These are phyloP conservation scores for Candida loeiensis DNA, from an alignment of 805 yeast species.

Conservation along the genomic window DNA sequence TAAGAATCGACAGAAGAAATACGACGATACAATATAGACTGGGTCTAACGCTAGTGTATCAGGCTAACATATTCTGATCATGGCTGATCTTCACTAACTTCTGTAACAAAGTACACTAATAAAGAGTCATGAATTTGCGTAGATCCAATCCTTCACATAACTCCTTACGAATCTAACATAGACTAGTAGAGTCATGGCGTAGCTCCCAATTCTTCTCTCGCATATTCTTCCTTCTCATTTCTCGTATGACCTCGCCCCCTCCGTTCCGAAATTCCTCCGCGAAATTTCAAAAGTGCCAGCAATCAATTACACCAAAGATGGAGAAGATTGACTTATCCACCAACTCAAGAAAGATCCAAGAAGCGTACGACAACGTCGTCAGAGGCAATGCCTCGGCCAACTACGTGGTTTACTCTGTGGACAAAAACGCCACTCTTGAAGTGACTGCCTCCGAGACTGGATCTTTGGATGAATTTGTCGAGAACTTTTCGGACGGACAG, in stretches of 20 bases:
- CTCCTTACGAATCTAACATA: too few relatives aligned
- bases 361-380: slow-evolving; percentile 73
- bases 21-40: too few relatives aligned
- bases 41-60: too few relatives aligned
- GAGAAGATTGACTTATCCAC: slow-evolving; percentile 60
- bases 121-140: too few relatives aligned
- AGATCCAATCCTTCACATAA: too few relatives aligned
- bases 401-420: slow-evolving; percentile 82
- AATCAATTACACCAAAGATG: slow-evolving; percentile 27
- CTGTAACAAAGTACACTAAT: too few relatives aligned
- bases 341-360: slow-evolving; percentile 71
- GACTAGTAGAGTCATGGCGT: too few relatives aligned
- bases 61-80: too few relatives aligned
- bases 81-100: too few relatives aligned
- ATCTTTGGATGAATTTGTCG: slow-evolving; percentile 72
- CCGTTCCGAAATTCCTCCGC: neutral
- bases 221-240: neutral
- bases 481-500: slow-evolving; percentile 77
- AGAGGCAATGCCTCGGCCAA: slow-evolving; percentile 65
- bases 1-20: too few relatives aligned
- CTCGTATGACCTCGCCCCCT: neutral
- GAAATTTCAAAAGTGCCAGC: slow-evolving; percentile 5
- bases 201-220: neutral
- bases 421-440: slow-evolving; percentile 46
- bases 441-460: slow-evolving; percentile 56